Conservation (phyloP, 371 early-diverging fungal species). For the Syncephalastrum monosporum region DNA sequence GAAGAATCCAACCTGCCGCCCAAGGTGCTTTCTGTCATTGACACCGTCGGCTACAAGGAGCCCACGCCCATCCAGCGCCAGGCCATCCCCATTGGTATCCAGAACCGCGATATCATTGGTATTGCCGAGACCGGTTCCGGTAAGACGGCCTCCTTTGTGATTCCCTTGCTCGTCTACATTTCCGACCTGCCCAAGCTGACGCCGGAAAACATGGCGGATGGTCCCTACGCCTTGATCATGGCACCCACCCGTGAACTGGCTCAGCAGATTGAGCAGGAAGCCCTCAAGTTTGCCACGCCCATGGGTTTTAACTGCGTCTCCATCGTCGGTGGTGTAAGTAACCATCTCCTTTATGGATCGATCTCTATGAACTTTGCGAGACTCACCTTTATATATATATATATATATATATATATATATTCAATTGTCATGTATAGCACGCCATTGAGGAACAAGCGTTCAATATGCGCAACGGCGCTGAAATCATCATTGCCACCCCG, state of each 20-base stretch:
- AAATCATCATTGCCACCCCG: conserved; percentile 97
- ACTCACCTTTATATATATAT: too few species aligned
- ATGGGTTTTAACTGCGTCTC: conserved; percentile 86
- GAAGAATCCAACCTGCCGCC: conserved; percentile 74
- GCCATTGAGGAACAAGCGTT: conserved; percentile 84
- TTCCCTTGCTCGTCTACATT: conserved; percentile 94
- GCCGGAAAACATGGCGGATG: conserved; percentile 74
- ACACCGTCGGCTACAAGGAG: conserved; percentile 82
- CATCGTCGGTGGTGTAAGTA: conserved; percentile 87
- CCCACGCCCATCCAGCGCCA: conserved; percentile 99
- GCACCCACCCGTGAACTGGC: conserved; percentile 98
- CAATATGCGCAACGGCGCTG: conserved; percentile 83
- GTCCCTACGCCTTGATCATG: conserved; percentile 92
- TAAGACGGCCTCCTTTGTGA: conserved; percentile 97
- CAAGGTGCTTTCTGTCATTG: conserved; percentile 68
- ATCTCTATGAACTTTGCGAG: not conserved
- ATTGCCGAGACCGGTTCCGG: conserved; percentile 98
- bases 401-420: too few species aligned
- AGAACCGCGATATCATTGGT: conserved; percentile 95
- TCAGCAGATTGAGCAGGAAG: conserved; percentile 90
- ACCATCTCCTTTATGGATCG: too few species aligned
- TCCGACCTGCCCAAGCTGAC: conserved; percentile 73
- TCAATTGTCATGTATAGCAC: conserved; percentile 50
- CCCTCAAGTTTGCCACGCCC: conserved; percentile 80
- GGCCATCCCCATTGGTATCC: conserved; percentile 93